phyloP scores from a whole-genome alignment of 306 rosid species.

The Pyrus betulifolia region DNA sequence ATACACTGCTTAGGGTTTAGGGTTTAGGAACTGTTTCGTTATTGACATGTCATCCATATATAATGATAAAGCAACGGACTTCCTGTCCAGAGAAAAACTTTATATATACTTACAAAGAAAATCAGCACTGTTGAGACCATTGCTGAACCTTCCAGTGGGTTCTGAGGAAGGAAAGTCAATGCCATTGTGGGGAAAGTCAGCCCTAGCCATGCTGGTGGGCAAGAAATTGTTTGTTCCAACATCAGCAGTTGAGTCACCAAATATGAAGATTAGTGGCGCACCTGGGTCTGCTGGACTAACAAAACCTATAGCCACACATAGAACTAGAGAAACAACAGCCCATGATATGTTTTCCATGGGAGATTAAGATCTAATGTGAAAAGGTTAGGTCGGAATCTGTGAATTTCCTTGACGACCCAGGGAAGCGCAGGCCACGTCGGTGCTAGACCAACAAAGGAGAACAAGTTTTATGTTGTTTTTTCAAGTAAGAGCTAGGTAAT shows the following conservation, averaged over 20 bases:
- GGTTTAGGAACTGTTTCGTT: not conserved
- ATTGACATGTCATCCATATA: not conserved
- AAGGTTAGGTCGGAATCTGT: too few relatives aligned
- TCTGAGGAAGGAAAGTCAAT: conserved; percentile 14
- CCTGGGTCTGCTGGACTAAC: conserved; percentile 3
- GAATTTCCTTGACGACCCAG: too few relatives aligned
- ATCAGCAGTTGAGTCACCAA: conserved; percentile 30
- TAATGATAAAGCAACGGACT: too few relatives aligned
- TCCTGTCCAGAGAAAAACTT: not conserved
- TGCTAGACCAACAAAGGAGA: too few relatives aligned
- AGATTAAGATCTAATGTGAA: too few relatives aligned
- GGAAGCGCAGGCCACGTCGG: too few relatives aligned
- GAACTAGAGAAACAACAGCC: too few relatives aligned
- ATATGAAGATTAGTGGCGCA: conserved; percentile 10
- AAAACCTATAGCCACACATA: not conserved
- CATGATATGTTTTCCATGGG: too few relatives aligned
- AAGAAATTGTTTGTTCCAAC: conserved; percentile 29
- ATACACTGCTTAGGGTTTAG: too few relatives aligned
- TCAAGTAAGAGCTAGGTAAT: too few relatives aligned
- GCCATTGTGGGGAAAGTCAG: conserved; percentile 26
- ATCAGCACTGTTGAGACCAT: conserved; percentile 28
- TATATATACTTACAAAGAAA: conserved; percentile 11
- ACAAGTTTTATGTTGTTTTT: too few relatives aligned
- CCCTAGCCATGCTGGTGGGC: conserved; percentile 14
- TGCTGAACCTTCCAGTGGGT: conserved; percentile 33